Percentiles rank a stretch among this genome's conserved stretches.
Conservation (phyloP, 768 basidiomycete genomes). For the Boletus rubroflammeus region DNA sequence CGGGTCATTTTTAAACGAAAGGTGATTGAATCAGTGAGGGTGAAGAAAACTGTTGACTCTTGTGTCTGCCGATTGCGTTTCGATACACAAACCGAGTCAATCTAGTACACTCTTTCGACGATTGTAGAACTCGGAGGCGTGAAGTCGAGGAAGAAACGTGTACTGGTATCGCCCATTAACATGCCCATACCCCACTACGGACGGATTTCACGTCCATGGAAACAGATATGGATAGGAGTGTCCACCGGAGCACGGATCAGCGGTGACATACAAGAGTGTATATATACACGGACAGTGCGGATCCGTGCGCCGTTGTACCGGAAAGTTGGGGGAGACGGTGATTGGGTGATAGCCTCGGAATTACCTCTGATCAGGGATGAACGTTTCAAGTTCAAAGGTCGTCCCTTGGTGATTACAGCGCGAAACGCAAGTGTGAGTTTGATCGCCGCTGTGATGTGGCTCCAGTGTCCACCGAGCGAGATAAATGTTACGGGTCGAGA, state of each 20-base stretch:
- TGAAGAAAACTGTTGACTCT: no score
- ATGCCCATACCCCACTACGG: no score
- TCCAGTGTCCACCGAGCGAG: not conserved
- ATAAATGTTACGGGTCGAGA: no score
- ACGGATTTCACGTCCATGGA: not conserved
- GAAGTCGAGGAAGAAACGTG: no score
- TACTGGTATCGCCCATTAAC: not conserved
- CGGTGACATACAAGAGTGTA: not conserved
- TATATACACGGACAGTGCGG: not conserved
- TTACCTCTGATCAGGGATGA: not conserved
- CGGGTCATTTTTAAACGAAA: no score
- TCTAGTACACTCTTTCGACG: no score
- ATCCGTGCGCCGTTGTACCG: not conserved
- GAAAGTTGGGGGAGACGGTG: not conserved
- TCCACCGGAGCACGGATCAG: not conserved
- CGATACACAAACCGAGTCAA: no score
- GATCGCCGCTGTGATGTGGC: not conserved
- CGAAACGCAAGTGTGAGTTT: not conserved
- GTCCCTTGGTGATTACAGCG: constrained; percentile 7
- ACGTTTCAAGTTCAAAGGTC: not conserved
- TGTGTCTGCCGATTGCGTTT: no score
- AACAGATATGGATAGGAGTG: not conserved
- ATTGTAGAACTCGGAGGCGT: no score
- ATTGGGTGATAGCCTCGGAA: not conserved
- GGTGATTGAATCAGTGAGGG: no score